phyloP scores from a whole-genome alignment of 2,329 filamentous ascomycete species.

The Xylaria sp. region DNA sequence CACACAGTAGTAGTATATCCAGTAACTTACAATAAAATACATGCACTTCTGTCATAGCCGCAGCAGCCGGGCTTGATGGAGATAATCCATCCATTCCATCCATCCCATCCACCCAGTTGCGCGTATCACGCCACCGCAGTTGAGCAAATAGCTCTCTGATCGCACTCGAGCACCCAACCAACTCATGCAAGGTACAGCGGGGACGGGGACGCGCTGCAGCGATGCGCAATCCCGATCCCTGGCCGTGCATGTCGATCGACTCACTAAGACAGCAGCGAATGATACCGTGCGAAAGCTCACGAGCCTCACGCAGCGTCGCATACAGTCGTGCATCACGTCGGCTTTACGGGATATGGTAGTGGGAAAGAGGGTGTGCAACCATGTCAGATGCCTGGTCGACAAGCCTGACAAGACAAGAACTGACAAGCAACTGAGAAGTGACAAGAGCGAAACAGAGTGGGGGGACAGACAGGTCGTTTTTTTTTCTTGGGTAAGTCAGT shows the following conservation, averaged over 20 bases:
- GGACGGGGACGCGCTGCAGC: slow-evolving; percentile 42
- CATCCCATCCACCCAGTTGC: neutral
- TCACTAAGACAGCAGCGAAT: slow-evolving; percentile 43
- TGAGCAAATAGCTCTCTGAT: slow-evolving; percentile 11
- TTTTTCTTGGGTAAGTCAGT: neutral
- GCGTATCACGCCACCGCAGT: slow-evolving; percentile 24
- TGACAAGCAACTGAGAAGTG: slow-evolving; percentile 4
- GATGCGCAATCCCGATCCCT: slow-evolving; percentile 42
- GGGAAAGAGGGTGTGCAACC: slow-evolving; percentile 38
- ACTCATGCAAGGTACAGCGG: slow-evolving; percentile 46
- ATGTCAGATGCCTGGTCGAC: slow-evolving; percentile 47
- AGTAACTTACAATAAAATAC: neutral
- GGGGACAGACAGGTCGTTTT: neutral
- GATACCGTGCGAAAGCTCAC: slow-evolving; percentile 43
- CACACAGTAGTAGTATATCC: too few species aligned
- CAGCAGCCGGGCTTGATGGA: slow-evolving; percentile 25
- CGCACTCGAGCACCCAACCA: slow-evolving; percentile 24
- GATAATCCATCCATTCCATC: too few species aligned
- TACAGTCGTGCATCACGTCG: slow-evolving; percentile 33
- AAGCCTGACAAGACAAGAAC: too few species aligned
- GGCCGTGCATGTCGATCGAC: slow-evolving; percentile 41
- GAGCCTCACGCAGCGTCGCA: slow-evolving; percentile 46
- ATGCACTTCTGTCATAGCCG: slow-evolving; percentile 25
- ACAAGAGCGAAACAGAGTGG: slow-evolving; percentile 9
- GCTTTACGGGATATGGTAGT: slow-evolving; percentile 34